These are phyloP conservation scores for Cyberlindnera mycetangii DNA, from an alignment of 805 yeast genomes.

Conservation along the genomic window DNA sequence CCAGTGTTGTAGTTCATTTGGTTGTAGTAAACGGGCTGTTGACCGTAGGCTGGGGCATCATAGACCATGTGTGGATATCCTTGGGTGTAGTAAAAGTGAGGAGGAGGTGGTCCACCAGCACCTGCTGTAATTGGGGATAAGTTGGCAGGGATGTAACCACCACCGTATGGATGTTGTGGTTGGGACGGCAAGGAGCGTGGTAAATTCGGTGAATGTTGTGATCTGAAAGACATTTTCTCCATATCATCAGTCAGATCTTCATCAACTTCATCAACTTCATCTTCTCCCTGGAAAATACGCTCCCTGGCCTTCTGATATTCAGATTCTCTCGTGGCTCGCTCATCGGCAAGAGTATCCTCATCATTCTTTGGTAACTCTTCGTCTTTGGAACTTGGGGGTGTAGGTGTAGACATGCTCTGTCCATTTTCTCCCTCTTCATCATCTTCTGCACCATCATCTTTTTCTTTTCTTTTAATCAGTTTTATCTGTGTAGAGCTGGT, in stretches of 20 bases:
- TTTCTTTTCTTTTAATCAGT: conserved; percentile 27
- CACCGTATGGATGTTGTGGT: conserved; percentile 1
- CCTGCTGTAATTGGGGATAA: background rate
- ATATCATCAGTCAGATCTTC: conserved; percentile 13
- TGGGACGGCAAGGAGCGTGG: conserved; percentile 5
- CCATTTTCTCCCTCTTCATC: conserved; percentile 1
- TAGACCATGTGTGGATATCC: conserved; percentile 9
- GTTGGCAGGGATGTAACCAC: background rate
- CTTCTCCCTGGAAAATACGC: conserved; percentile 33
- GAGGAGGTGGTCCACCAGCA: no score
- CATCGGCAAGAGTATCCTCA: conserved; percentile 29
- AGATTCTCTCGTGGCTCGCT: conserved; percentile 40
- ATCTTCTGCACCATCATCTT: background rate
- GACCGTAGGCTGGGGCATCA: conserved; percentile 2
- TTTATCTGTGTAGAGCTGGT: conserved; percentile 15
- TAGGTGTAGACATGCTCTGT: no score
- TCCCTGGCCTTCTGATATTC: conserved; percentile 40
- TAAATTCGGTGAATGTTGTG: background rate
- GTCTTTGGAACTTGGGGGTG: no score
- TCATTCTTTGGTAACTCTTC: background rate
- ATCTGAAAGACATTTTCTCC: conserved; percentile 1
- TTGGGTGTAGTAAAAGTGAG: conserved; percentile 9
- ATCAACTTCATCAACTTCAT: conserved; percentile 26
- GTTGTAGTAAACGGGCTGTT: conserved; percentile 9
- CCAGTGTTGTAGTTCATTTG: conserved; percentile 5